These are phyloP conservation scores for Phtheirospermum japonicum DNA, from an alignment of 257 asterid genomes.

Conservation along the genomic window DNA sequence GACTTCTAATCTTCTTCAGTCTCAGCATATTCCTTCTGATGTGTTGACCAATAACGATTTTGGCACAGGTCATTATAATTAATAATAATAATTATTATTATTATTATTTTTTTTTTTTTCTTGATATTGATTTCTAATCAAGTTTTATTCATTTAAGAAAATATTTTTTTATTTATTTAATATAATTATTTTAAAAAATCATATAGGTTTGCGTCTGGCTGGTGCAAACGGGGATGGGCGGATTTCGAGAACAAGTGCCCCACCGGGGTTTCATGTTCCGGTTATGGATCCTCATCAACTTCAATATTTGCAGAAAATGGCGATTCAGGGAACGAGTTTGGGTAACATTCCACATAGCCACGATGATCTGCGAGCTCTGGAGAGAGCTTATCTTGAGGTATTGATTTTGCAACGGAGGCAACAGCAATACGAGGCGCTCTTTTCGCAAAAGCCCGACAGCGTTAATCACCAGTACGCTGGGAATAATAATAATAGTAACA, in stretches of 20 bases:
- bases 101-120: background rate
- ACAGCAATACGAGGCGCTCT: constrained; percentile 49
- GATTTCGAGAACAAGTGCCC: constrained; percentile 38
- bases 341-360: constrained; percentile 38
- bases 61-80: constrained; percentile 18
- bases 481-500: background rate
- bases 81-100: too few relatives aligned
- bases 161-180: background rate
- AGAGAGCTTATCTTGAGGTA: constrained; percentile 66
- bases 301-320: constrained; percentile 40
- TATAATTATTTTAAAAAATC: too few relatives aligned
- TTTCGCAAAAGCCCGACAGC: constrained; percentile 30
- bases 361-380: constrained; percentile 53
- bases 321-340: constrained; percentile 32
- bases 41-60: constrained; percentile 15
- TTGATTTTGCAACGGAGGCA: constrained; percentile 56
- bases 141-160: background rate
- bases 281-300: constrained; percentile 43
- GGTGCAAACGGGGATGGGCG: constrained; percentile 41
- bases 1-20: constrained; percentile 54
- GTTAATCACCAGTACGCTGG: constrained; percentile 40
- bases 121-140: background rate
- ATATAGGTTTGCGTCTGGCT: constrained; percentile 51
- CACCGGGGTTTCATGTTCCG: constrained; percentile 43
- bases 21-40: constrained; percentile 42